Base-by-base conservation (phyloP, 768 basidiomycete species). In the Boletus sp. region DNA sequence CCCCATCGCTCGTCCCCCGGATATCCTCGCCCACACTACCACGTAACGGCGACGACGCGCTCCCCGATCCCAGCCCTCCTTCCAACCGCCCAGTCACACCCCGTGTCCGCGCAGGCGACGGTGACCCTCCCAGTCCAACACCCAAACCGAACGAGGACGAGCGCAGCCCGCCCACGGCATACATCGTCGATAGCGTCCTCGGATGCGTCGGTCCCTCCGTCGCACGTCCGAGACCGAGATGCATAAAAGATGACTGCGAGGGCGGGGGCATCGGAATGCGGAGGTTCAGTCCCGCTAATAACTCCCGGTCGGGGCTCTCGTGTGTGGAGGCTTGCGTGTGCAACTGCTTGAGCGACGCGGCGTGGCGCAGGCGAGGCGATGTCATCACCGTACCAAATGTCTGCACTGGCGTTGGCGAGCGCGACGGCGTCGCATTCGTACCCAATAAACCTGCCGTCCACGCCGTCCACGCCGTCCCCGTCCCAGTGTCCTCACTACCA, bases 331-430 rank as follows among this genome's bases (percentile, higher is more conserved):
- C 17, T 5, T 32, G 50, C 25, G 49, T 45, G 25, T 57, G 62
- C 50, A 50, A 55, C 44, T 67, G 66, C 56, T 46, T 60, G 50
- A 75, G 55, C 11, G 83, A 82, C 0, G 75, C 68, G 0, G 78
- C 71, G 46, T 79, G 83, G n/a, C 79, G 74, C 21, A 82, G 64
- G 17, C 80, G 74, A 3, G 85, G 85, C 11, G 78, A 80, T 2
- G 85, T 87, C 78, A 90, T 86, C 37, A 88, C 79, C 33, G 80
- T 73, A 13, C 88, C 87, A 62, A 90, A 90, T 30, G 85, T 88
- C n/a, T 79, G 79, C 14, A 75, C 71, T 48, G 64, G n/a, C 51
- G 65, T 39, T 77, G 77, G 58, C 70, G 81, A 35, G 71, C 69
- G 40, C 77, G 74, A 38, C 4, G 54, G 59, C 6, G 54, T 40